Evolutionary conservation across 345 rosid genomes (phyloP), one percentile per base, ranked within the genome.

Genomic region (Syzygium jambos): DNA sequence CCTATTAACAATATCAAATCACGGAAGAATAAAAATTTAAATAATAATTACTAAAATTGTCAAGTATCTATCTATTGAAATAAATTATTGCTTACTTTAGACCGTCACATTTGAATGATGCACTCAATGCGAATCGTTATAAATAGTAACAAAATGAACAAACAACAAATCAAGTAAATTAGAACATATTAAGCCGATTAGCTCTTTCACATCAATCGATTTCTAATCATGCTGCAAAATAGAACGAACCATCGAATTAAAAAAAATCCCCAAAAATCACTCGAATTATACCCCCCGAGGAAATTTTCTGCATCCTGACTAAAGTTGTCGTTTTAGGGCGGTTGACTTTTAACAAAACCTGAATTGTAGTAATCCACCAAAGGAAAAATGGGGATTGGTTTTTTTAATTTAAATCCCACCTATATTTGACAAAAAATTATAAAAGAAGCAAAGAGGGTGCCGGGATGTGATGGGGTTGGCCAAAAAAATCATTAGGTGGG

Each of bases 401-500:
- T 30, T 68, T 16, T 30, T 68, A 15, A 15, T 63, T n/a, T 52
- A 52, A 38, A 73, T 38, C 9, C 80, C 80, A 17, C 25, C 3
- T 19, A 34, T 34, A 34, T 65, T 65, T n/a, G 59, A 86, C 49
- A 86, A 11, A 6, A 41, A 73, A 73, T 73, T 73, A 73, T 73
- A 9, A 21, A 34, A 34, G 80, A 38, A 38, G 80, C 25, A 38
- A 34, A 22, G 80, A 73, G 13, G 38, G 27, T 17, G 46, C 22
- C 5, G 25, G 19, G 78, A 34, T 10, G 13, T 11, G 46, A 43
- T 43, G 46, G 46, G 78, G 80, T 4, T 17, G 46, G 80, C 80
- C 46, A 43, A 68, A 88, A 80, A 85, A 80, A 87, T 87, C 29
- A 55, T 63, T 57, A 30, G 90, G 91, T 59, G 87, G 21, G 52